Percentiles rank a stretch among this genome's conserved stretches.
Evolutionary conservation across 805 yeast species (phyloP).

Genomic region (Wickerhamomyces tratensis): DNA sequence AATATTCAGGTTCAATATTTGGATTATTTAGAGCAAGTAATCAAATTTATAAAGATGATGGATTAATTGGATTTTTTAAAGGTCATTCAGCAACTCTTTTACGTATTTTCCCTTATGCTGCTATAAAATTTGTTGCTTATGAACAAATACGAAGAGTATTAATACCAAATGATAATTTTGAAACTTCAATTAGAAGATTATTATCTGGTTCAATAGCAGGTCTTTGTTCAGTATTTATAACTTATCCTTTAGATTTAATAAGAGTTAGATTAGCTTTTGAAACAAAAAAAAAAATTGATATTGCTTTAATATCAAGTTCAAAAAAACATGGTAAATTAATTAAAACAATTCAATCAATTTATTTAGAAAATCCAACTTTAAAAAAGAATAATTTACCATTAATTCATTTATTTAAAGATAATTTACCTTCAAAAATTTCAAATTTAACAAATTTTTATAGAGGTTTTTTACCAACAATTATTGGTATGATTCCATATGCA

Average conservation of each 20-base stretch:
- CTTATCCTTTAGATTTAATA: constrained; percentile 87
- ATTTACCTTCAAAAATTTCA: constrained; percentile 11
- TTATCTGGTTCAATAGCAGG: constrained; percentile 90
- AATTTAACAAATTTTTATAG: constrained; percentile 62
- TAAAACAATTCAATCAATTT: constrained; percentile 15
- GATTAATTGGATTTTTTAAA: constrained; percentile 74
- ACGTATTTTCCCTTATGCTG: constrained; percentile 94
- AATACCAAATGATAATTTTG: constrained; percentile 67
- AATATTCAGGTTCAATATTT: constrained; percentile 67
- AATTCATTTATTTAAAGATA: constrained; percentile 11
- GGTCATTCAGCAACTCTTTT: constrained; percentile 93
- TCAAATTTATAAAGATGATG: constrained; percentile 60
- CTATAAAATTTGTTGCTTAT: constrained; percentile 91
- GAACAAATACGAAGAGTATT: constrained; percentile 79
- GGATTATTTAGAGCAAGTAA: constrained; percentile 71
- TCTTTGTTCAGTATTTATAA: constrained; percentile 72
- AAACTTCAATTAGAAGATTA: constrained; percentile 73
- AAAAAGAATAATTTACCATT: constrained; percentile 8
- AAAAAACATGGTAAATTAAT: constrained; percentile 15
- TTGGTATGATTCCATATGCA: constrained; percentile 97
- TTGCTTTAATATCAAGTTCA: too few species aligned
- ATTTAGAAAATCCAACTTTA: constrained; percentile 15
- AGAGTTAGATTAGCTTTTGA: constrained; percentile 90
- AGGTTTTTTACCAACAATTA: constrained; percentile 87
- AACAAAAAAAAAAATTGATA: constrained; percentile 31